A percentile compares a stretch with the other conserved stretches of the same genome.
Evolutionary conservation across 2,329 filamentous ascomycete species (phyloP).

Genomic region (Neofusicoccum sp.): DNA sequence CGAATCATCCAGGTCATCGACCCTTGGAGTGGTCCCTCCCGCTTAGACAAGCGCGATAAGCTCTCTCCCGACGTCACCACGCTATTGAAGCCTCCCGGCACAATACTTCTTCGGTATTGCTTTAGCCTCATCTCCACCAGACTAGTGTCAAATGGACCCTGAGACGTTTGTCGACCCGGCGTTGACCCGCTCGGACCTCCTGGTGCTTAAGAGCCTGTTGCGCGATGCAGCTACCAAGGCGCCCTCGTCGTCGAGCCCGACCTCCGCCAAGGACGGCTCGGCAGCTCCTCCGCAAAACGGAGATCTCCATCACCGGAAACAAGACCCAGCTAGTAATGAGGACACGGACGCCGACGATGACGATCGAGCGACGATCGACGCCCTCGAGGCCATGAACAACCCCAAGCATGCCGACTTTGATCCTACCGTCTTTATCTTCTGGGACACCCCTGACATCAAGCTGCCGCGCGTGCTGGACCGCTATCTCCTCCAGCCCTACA

Average conservation of each 20-base stretch:
- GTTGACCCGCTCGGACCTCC: slow-evolving; percentile 39
- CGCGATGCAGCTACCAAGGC: slow-evolving; percentile 24
- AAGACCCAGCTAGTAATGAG: not conserved
- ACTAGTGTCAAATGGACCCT: not conserved
- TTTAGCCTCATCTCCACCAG: not conserved
- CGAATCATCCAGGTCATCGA: no score
- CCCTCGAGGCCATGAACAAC: slow-evolving; percentile 52
- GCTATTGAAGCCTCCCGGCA: not conserved
- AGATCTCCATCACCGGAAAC: not conserved
- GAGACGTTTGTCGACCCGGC: slow-evolving; percentile 26
- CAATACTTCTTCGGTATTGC: not conserved
- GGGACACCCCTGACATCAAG: slow-evolving; percentile 50
- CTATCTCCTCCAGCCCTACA: slow-evolving; percentile 60
- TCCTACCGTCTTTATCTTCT: slow-evolving; percentile 55
- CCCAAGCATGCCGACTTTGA: slow-evolving; percentile 49
- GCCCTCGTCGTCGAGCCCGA: not conserved
- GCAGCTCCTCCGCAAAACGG: slow-evolving; percentile 5
- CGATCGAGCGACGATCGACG: slow-evolving; percentile 38
- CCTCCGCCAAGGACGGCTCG: not conserved
- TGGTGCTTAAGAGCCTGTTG: slow-evolving; percentile 41
- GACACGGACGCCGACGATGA: not conserved
- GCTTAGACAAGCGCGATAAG: not conserved
- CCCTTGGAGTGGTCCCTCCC: no score
- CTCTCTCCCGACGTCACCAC: not conserved
- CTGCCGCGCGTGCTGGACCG: slow-evolving; percentile 42